A percentile compares a stretch with the other conserved stretches of the same genome.
These are phyloP conservation scores for Volvariella surrecta DNA, from an alignment of 1,284 basidiomycete genomes.

Conservation along the genomic window DNA sequence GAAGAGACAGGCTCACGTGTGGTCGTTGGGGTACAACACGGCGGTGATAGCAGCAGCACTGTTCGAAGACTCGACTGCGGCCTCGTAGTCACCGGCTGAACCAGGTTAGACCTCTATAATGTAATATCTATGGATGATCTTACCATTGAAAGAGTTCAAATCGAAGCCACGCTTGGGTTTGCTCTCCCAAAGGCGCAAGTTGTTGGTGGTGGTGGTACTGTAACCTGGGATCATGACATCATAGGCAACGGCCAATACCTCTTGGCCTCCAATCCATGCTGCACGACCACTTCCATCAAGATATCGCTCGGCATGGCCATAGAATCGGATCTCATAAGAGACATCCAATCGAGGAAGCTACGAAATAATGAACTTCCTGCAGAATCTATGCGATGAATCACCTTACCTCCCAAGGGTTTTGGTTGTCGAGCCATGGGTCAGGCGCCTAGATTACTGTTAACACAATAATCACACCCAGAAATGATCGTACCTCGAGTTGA, in stretches of 20 bases:
- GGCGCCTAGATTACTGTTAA: conserved; percentile 61
- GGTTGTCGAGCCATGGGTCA: conserved; percentile 86
- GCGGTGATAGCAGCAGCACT: conserved; percentile 87
- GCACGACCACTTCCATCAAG: conserved; percentile 54
- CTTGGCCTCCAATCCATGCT: conserved; percentile 83
- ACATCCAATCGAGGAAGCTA: conserved; percentile 76
- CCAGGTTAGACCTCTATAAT: neutral
- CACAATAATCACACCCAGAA: conserved; percentile 2
- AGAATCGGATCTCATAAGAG: conserved; percentile 76
- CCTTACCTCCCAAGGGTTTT: conserved; percentile 76
- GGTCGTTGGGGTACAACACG: conserved; percentile 83
- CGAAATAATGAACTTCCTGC: neutral
- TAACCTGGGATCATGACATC: conserved; percentile 90
- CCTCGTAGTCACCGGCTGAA: conserved; percentile 83
- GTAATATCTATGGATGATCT: conserved; percentile 5
- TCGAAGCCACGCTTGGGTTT: conserved; percentile 91
- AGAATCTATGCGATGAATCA: neutral
- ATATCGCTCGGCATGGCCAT: conserved; percentile 70
- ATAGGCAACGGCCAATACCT: conserved; percentile 85
- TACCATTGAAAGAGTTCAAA: conserved; percentile 85
- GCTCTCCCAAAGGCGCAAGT: conserved; percentile 74
- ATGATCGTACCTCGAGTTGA: conserved; percentile 60
- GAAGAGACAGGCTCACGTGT: conserved; percentile 45
- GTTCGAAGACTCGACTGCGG: conserved; percentile 77
- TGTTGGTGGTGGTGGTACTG: conserved; percentile 70